A percentile compares a stretch with the other conserved stretches of the same genome.
phyloP scores from a whole-genome alignment of 768 basidiomycete genomes.

The Trametes cingulata region DNA sequence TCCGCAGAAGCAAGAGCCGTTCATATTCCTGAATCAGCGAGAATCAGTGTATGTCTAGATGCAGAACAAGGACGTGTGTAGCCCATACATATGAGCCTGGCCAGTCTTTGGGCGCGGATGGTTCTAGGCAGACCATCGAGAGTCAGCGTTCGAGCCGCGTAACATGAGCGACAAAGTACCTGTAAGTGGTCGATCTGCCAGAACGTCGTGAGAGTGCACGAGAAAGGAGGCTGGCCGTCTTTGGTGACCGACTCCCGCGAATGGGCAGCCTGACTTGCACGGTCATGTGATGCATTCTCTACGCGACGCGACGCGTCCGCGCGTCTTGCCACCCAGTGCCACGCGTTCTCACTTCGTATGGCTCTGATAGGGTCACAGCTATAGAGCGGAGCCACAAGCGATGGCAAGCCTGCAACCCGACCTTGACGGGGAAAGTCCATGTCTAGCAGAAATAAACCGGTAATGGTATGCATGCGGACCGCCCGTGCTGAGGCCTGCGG shows the following conservation, averaged over 20 bases:
- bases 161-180: too few species aligned
- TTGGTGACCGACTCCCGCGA: background rate
- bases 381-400: too few species aligned
- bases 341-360: background rate
- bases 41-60: background rate
- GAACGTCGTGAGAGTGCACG: background rate
- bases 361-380: too few species aligned
- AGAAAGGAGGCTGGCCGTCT: background rate
- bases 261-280: background rate
- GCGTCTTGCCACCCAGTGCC: background rate
- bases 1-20: slow-evolving; percentile 64
- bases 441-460: too few species aligned
- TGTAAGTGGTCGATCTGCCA: too few species aligned
- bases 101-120: too few species aligned
- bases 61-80: background rate
- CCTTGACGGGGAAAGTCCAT: too few species aligned
- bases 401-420: too few species aligned
- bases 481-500: too few species aligned
- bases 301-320: background rate
- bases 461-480: too few species aligned
- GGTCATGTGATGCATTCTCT: background rate
- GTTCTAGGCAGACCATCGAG: too few species aligned
- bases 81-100: background rate
- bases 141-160: too few species aligned
- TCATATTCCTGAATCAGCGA: slow-evolving; percentile 1